Evolutionary conservation across 208 protist species (phyloP).

Genomic region (Wallacemonas collosoma): DNA sequence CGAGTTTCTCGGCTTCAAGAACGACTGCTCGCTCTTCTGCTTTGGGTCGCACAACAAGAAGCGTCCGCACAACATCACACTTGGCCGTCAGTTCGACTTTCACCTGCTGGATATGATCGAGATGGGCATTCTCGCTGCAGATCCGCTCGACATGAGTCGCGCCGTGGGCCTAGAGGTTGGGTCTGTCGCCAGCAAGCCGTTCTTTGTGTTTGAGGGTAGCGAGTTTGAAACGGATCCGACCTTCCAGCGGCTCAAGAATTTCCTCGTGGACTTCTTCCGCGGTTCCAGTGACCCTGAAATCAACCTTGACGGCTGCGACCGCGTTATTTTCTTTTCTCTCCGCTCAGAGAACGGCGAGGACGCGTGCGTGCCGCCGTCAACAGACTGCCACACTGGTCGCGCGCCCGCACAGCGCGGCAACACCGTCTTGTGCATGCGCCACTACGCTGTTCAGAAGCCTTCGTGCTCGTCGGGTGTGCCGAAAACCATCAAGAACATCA

Average conservation of each 20-base stretch:
- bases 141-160: conserved; percentile 68
- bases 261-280: conserved; percentile 88
- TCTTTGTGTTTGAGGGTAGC: conserved; percentile 88
- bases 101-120: conserved; percentile 92
- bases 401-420: conserved; percentile 51
- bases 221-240: conserved; percentile 73
- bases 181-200: conserved; percentile 79
- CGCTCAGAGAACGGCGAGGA: conserved; percentile 75
- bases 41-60: conserved; percentile 90
- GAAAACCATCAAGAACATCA: conserved; percentile 54
- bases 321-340: conserved; percentile 79
- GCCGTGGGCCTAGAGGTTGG: conserved; percentile 54
- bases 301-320: conserved; percentile 78
- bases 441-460: conserved; percentile 81
- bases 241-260: conserved; percentile 79
- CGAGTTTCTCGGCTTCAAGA: conserved; percentile 92
- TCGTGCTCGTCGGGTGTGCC: conserved; percentile 42
- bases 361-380: conserved; percentile 67
- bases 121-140: conserved; percentile 76
- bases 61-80: conserved; percentile 85
- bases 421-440: conserved; percentile 78
- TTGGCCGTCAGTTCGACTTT: conserved; percentile 90
- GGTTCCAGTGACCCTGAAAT: conserved; percentile 68
- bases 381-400: conserved; percentile 70
- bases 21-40: conserved; percentile 91